A percentile compares a stretch with the other conserved stretches of the same genome.
Evolutionary conservation across 352 stramenopile species (phyloP).

Genomic region (Phytophthora litchii): DNA sequence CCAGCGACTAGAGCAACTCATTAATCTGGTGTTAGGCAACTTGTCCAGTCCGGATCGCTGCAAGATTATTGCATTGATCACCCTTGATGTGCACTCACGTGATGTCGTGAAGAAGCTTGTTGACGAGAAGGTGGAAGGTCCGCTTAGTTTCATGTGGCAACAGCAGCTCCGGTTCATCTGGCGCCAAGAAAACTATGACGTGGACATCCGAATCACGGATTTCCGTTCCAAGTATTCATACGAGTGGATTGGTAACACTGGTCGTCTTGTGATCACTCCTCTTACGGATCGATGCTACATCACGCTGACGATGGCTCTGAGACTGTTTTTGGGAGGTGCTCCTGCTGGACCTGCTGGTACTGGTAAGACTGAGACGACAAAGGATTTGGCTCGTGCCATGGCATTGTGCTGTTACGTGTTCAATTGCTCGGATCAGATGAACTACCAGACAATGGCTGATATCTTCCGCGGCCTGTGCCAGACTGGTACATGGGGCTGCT

Average conservation of each 20-base stretch:
- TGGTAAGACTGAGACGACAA: slow-evolving; percentile 91
- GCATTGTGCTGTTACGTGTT: slow-evolving; percentile 90
- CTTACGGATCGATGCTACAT: slow-evolving; percentile 98
- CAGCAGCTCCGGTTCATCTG: slow-evolving; percentile 90
- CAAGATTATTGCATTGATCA: slow-evolving; percentile 97
- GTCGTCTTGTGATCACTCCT: slow-evolving; percentile 95
- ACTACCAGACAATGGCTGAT: slow-evolving; percentile 90
- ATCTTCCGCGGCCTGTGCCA: slow-evolving; percentile 88
- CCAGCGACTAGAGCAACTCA: slow-evolving; percentile 89
- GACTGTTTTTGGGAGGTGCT: slow-evolving; percentile 95
- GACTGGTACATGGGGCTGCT: slow-evolving; percentile 88
- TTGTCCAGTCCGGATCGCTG: slow-evolving; percentile 90
- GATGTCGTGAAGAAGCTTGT: slow-evolving; percentile 93
- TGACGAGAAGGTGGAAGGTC: slow-evolving; percentile 89
- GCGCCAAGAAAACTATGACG: slow-evolving; percentile 94
- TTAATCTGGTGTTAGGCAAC: slow-evolving; percentile 91
- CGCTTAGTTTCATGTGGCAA: slow-evolving; percentile 89
- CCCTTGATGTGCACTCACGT: slow-evolving; percentile 94
- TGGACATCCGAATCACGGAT: slow-evolving; percentile 97
- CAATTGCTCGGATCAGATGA: slow-evolving; percentile 91
- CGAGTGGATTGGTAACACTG: slow-evolving; percentile 90
- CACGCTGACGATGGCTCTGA: slow-evolving; percentile 95
- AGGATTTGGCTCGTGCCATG: slow-evolving; percentile 86
- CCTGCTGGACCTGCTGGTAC: slow-evolving; percentile 93
- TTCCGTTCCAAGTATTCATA: slow-evolving; percentile 95